Conservation (phyloP, 257 asterid species). For the Mitragyna speciosa region DNA sequence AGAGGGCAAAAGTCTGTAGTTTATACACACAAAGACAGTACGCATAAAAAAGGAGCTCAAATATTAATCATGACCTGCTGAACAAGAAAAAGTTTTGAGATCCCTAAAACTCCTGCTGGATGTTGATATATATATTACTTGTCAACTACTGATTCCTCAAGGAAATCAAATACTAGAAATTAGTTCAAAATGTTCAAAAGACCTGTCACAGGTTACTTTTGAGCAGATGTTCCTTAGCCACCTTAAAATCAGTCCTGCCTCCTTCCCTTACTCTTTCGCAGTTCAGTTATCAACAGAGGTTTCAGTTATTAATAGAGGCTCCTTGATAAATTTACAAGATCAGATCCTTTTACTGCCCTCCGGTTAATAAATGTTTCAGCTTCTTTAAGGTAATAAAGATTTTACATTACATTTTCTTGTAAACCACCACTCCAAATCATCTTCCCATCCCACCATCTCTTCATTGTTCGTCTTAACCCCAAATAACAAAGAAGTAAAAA, state of each 20-base stretch:
- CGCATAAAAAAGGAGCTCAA: neutral
- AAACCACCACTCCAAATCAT: too few relatives aligned
- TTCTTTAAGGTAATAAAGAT: neutral
- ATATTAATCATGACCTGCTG: neutral
- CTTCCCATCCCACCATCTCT: neutral
- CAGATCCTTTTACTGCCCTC: neutral
- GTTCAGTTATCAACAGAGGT: neutral
- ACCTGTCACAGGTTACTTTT: neutral
- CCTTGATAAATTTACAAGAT: neutral
- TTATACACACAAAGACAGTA: neutral
- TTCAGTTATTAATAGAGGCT: neutral
- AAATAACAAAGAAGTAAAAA: too few relatives aligned
- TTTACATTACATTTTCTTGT: neutral
- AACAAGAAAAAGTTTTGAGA: neutral
- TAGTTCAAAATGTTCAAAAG: neutral
- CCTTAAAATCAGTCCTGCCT: neutral
- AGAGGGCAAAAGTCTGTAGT: neutral
- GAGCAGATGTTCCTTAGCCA: neutral
- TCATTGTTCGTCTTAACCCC: neutral
- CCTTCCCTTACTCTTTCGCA: neutral
- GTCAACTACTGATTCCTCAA: neutral
- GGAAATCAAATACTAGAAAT: neutral
- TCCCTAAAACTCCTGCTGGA: neutral
- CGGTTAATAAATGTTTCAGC: neutral
- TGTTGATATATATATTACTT: neutral